A percentile compares a stretch with the other conserved stretches of the same genome.
phyloP scores from a whole-genome alignment of 176 grass and related monocot genomes.

The Ampelocalamus luodianensis region DNA sequence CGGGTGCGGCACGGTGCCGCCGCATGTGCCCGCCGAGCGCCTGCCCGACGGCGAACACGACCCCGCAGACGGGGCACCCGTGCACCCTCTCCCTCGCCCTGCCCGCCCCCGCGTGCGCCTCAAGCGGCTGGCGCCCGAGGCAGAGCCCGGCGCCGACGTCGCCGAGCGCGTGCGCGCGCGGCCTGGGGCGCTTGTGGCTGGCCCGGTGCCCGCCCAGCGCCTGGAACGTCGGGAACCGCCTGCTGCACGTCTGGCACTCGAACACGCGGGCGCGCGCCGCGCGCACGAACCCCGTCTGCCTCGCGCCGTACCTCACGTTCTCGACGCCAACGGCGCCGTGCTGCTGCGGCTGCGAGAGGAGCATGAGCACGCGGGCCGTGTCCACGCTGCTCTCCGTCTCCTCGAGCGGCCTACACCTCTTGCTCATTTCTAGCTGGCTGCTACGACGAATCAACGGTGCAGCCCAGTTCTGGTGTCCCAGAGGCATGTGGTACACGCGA shows the following conservation, averaged over 20 bases:
- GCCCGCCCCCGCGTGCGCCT: not conserved
- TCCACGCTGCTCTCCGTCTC: conserved; percentile 41
- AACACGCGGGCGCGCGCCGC: conserved; percentile 44
- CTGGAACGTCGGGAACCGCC: conserved; percentile 74
- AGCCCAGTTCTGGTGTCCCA: not conserved
- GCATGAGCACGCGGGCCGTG: conserved; percentile 46
- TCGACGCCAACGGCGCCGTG: not conserved
- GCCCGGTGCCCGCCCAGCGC: conserved; percentile 83
- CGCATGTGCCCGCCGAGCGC: conserved; percentile 73
- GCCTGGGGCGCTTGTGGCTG: conserved; percentile 59
- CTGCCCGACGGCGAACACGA: conserved; percentile 62
- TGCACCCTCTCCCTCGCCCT: conserved; percentile 40
- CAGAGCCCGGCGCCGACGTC: not conserved
- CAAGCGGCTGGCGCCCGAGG: not conserved
- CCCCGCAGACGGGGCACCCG: conserved; percentile 51
- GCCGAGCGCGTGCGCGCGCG: not conserved
- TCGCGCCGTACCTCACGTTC: not conserved
- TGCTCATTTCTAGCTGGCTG: not conserved
- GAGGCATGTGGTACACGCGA: not conserved
- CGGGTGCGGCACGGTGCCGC: conserved; percentile 43
- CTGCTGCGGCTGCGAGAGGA: conserved; percentile 35
- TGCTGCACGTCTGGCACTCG: conserved; percentile 77
- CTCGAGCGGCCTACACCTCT: not conserved
- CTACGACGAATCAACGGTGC: not conserved
- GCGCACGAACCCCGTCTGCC: too few species aligned